phyloP scores from a whole-genome alignment of 2,329 filamentous ascomycete genomes.

The Monosporascus sp. region DNA sequence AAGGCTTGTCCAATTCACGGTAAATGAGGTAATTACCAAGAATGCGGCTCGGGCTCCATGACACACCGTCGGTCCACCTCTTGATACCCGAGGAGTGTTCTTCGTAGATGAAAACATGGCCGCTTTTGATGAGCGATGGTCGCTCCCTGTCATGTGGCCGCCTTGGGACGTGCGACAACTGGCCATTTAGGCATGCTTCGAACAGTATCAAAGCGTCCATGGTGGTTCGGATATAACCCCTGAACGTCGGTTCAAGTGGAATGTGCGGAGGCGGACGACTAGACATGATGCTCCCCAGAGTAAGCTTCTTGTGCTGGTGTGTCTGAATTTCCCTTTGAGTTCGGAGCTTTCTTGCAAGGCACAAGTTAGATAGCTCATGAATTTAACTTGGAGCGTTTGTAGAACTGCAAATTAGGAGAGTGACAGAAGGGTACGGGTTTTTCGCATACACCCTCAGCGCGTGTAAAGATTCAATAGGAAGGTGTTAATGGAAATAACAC shows the following conservation, averaged over 20 bases:
- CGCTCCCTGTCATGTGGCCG: slow-evolving; percentile 84
- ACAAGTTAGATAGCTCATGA: too few species aligned
- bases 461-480: too few species aligned
- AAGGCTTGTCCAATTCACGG: slow-evolving; percentile 72
- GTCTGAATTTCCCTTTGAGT: background rate
- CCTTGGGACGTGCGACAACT: slow-evolving; percentile 69
- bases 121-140: slow-evolving; percentile 70
- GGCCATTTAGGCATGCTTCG: slow-evolving; percentile 69
- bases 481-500: too few species aligned
- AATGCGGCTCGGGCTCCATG: slow-evolving; percentile 86
- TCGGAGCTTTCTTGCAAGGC: background rate
- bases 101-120: slow-evolving; percentile 87
- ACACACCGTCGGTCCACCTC: slow-evolving; percentile 86
- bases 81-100: slow-evolving; percentile 88
- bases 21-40: slow-evolving; percentile 83
- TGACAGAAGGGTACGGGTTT: too few species aligned
- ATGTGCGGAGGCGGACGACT: slow-evolving; percentile 18
- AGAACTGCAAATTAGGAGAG: too few species aligned
- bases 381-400: too few species aligned
- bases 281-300: slow-evolving; percentile 19
- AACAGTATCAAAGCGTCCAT: slow-evolving; percentile 75
- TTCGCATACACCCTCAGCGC: too few species aligned
- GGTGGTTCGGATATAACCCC: slow-evolving; percentile 63
- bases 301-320: background rate
- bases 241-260: slow-evolving; percentile 58